Evolutionary conservation across 2,329 filamentous ascomycete species (phyloP).

Genomic region (Zymoseptoria pseudotritici): DNA sequence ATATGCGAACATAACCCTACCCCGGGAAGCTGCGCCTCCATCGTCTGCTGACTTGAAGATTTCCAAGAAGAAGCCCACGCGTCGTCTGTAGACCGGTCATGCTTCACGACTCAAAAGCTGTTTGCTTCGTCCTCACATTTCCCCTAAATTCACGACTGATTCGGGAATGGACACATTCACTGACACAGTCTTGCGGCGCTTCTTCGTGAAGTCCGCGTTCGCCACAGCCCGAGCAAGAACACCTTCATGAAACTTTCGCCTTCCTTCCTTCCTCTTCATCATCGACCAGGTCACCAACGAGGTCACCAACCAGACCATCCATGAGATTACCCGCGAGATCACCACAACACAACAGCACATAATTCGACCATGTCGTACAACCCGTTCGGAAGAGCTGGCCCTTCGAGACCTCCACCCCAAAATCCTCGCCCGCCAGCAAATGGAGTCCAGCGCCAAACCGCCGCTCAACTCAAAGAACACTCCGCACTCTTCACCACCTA

Average conservation of each 20-base stretch:
- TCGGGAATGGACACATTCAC: not conserved
- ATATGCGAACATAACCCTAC: too few species aligned
- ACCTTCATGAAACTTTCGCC: not conserved
- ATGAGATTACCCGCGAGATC: not conserved
- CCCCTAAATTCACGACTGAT: not conserved
- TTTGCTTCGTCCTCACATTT: not conserved
- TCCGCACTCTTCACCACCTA: conserved; percentile 44
- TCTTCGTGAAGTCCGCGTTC: not conserved
- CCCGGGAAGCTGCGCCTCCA: not conserved
- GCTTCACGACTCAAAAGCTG: not conserved
- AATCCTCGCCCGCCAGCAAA: conserved; percentile 4
- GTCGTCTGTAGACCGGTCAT: not conserved
- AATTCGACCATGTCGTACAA: conserved; percentile 13
- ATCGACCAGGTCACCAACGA: not conserved
- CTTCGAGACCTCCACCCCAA: conserved; percentile 1
- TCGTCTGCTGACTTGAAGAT: not conserved
- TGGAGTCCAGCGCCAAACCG: conserved; percentile 27
- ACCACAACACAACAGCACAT: not conserved
- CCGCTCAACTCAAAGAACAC: conserved; percentile 36
- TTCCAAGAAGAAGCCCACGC: not conserved
- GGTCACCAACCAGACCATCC: not conserved
- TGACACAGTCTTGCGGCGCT: not conserved
- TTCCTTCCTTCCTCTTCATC: not conserved
- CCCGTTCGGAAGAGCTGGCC: conserved; percentile 11
- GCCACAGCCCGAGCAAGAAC: not conserved